These are phyloP conservation scores for Geoglossum cookeanum DNA, from an alignment of 2,329 filamentous ascomycete genomes.

Conservation along the genomic window DNA sequence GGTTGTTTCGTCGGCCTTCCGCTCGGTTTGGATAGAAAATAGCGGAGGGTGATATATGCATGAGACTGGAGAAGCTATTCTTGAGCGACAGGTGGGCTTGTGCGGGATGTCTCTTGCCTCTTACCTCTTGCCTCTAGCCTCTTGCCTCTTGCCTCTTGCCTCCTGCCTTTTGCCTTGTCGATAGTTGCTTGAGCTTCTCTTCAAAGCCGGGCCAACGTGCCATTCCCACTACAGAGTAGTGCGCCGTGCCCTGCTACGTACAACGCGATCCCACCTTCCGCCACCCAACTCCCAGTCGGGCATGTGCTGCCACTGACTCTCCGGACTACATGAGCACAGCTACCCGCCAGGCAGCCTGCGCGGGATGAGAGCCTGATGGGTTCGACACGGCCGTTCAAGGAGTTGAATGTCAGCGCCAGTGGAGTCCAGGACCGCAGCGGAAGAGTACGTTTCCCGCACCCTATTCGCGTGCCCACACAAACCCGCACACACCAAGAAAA, in stretches of 20 bases:
- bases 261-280: neutral
- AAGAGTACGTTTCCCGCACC: neutral
- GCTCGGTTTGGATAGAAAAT: neutral
- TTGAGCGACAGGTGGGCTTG: neutral
- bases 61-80: neutral
- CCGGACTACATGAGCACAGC: neutral
- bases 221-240: neutral
- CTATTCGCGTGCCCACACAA: neutral
- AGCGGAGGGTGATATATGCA: neutral
- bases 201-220: neutral
- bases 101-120: neutral
- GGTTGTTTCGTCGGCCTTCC: neutral
- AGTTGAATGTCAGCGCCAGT: neutral
- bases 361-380: neutral
- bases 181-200: neutral
- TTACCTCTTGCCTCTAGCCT: no score
- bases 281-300: neutral
- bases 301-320: neutral
- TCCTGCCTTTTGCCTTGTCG: neutral
- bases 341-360: neutral
- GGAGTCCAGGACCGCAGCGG: neutral
- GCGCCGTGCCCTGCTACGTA: neutral
- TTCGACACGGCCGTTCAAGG: neutral
- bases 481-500: neutral
- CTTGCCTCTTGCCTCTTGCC: no score